These are phyloP conservation scores for Samsoniella hepiali DNA, from an alignment of 2,329 filamentous ascomycete genomes.

Conservation along the genomic window DNA sequence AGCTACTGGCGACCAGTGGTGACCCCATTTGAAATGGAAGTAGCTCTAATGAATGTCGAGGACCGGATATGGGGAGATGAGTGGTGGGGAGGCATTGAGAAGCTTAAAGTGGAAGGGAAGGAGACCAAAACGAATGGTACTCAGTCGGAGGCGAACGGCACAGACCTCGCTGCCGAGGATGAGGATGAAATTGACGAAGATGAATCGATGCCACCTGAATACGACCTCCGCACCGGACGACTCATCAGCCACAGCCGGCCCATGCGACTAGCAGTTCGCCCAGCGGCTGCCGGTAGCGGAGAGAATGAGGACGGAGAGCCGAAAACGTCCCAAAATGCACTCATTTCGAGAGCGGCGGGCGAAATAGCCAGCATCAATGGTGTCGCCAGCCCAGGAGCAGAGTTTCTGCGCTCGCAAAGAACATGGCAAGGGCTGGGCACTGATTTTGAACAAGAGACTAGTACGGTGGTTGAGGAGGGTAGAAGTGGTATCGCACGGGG, in stretches of 20 bases:
- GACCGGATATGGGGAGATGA: constrained; percentile 80
- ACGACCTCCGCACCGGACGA: constrained; percentile 83
- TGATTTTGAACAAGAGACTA: constrained; percentile 65
- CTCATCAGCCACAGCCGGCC: constrained; percentile 78
- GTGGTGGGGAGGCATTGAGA: constrained; percentile 86
- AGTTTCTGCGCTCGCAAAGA: constrained; percentile 75
- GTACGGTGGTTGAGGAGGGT: constrained; percentile 77
- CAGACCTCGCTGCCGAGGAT: constrained; percentile 12
- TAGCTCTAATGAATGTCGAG: constrained; percentile 72
- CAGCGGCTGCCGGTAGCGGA: constrained; percentile 1
- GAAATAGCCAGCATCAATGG: constrained; percentile 81
- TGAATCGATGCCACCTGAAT: constrained; percentile 81
- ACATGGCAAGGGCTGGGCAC: constrained; percentile 92
- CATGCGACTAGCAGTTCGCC: constrained; percentile 46
- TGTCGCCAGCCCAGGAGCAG: constrained; percentile 84
- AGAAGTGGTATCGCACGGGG: constrained; percentile 84
- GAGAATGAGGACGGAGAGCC: constrained; percentile 21
- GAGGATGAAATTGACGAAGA: constrained; percentile 52
- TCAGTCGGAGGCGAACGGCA: constrained; percentile 18
- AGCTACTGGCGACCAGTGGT: constrained; percentile 87
- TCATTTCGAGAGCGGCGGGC: constrained; percentile 59
- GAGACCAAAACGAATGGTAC: constrained; percentile 27
- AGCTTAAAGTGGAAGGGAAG: constrained; percentile 25
- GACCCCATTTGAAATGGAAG: constrained; percentile 87
- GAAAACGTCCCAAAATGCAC: constrained; percentile 26